phyloP scores from a whole-genome alignment of 805 yeast species.

The Metschnikowia baotianmanensis region DNA sequence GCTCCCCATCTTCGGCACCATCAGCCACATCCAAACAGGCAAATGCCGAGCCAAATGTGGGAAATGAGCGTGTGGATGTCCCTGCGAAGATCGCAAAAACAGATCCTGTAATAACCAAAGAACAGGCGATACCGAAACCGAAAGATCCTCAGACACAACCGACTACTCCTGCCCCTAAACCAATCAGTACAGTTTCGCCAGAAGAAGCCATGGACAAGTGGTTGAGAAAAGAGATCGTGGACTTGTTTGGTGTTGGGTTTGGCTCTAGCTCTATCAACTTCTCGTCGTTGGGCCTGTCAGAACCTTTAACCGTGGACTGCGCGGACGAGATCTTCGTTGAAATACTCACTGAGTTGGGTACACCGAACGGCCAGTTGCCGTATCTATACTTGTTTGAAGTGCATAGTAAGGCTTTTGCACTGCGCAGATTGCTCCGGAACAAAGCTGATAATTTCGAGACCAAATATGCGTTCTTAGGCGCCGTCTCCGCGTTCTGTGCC shows the following conservation, averaged over 20 bases:
- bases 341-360: constrained; percentile 53
- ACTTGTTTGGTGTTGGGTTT: constrained; percentile 26
- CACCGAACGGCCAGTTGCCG: constrained; percentile 36
- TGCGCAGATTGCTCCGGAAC: constrained; percentile 42
- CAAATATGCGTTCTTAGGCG: constrained; percentile 44
- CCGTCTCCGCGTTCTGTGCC: constrained; percentile 47
- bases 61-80: too few relatives aligned
- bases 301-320: constrained; percentile 26
- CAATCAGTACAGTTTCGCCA: constrained; percentile 5
- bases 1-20: constrained; percentile 5
- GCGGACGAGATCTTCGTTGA: constrained; percentile 57
- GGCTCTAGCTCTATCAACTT: constrained; percentile 27
- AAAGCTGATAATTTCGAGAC: constrained; percentile 37
- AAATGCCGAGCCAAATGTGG: too few relatives aligned
- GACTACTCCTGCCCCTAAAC: not conserved
- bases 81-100: not conserved
- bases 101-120: too few relatives aligned
- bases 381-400: constrained; percentile 46
- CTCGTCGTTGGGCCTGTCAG: constrained; percentile 22
- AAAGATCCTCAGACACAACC: not conserved
- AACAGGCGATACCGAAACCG: not conserved
- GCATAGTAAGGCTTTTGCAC: constrained; percentile 41
- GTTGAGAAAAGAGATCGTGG: constrained; percentile 38
- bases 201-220: constrained; percentile 35
- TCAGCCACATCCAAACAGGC: constrained; percentile 4